Evolutionary conservation across 2,329 filamentous ascomycete species (phyloP).

Genomic region (Geoglossum cookeanum): DNA sequence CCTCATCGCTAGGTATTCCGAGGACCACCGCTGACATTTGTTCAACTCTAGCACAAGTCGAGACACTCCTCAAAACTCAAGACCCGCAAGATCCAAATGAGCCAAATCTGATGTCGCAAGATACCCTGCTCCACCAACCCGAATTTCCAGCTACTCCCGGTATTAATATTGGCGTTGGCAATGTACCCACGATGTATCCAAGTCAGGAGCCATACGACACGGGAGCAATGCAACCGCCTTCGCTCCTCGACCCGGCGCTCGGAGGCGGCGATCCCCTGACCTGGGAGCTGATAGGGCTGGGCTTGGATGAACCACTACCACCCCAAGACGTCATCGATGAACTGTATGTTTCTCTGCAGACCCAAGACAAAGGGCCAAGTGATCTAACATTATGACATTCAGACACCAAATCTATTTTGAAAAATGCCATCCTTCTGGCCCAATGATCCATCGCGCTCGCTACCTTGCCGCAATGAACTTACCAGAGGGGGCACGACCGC

Average conservation of each 20-base stretch:
- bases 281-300: slow-evolving; percentile 74
- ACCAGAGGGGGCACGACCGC: slow-evolving; percentile 68
- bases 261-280: slow-evolving; percentile 31
- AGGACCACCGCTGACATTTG: slow-evolving; percentile 9
- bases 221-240: neutral
- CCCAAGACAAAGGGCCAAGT: neutral
- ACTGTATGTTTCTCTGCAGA: slow-evolving; percentile 35
- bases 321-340: slow-evolving; percentile 68
- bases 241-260: neutral
- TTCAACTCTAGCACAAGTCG: slow-evolving; percentile 57
- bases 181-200: neutral
- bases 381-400: slow-evolving; percentile 3
- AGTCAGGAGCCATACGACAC: neutral
- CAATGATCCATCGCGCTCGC: slow-evolving; percentile 76
- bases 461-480: slow-evolving; percentile 81
- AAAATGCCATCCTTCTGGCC: slow-evolving; percentile 67
- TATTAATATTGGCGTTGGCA: neutral
- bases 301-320: slow-evolving; percentile 65
- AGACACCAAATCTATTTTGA: slow-evolving; percentile 77
- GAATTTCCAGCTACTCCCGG: slow-evolving; percentile 9
- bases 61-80: slow-evolving; percentile 72
- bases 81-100: slow-evolving; percentile 25
- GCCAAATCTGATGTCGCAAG: neutral
- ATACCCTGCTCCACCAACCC: slow-evolving; percentile 2
- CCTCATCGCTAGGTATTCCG: slow-evolving; percentile 3